phyloP scores from a whole-genome alignment of 2,329 filamentous ascomycete genomes.

The Xylaria multiplex region DNA sequence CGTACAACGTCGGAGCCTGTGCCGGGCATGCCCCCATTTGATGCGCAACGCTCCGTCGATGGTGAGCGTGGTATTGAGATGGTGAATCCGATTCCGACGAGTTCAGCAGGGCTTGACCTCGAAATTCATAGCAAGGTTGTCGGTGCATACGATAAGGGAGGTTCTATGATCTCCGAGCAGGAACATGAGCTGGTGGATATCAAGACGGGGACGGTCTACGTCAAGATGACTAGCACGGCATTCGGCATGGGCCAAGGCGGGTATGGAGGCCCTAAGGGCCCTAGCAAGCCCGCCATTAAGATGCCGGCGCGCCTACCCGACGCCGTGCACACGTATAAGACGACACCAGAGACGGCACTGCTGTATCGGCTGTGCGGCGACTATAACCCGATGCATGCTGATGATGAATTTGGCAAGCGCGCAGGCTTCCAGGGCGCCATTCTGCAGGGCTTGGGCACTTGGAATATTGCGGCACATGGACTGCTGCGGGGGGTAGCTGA shows the following conservation, averaged over 20 bases:
- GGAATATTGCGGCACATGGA: slow-evolving; percentile 59
- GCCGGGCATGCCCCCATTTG: slow-evolving; percentile 33
- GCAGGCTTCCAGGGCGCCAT: slow-evolving; percentile 58
- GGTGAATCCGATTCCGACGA: slow-evolving; percentile 31
- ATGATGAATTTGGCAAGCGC: slow-evolving; percentile 32
- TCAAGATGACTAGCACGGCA: slow-evolving; percentile 52
- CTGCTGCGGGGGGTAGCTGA: slow-evolving; percentile 54
- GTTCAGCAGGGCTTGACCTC: slow-evolving; percentile 33
- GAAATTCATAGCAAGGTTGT: slow-evolving; percentile 54
- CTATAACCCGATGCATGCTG: slow-evolving; percentile 54
- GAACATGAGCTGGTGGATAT: slow-evolving; percentile 54
- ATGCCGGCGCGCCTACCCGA: slow-evolving; percentile 50
- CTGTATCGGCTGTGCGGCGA: slow-evolving; percentile 59
- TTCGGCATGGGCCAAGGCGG: slow-evolving; percentile 60
- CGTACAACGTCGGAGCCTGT: slow-evolving; percentile 34
- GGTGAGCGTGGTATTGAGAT: slow-evolving; percentile 37
- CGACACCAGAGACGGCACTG: slow-evolving; percentile 52
- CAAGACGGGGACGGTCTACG: slow-evolving; percentile 52
- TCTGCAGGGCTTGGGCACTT: slow-evolving; percentile 58
- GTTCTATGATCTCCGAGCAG: slow-evolving; percentile 56
- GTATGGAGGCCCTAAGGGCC: slow-evolving; percentile 56
- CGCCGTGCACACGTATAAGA: slow-evolving; percentile 52
- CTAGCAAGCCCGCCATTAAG: slow-evolving; percentile 49
- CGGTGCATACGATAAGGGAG: slow-evolving; percentile 59
- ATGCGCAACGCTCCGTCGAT: slow-evolving; percentile 34